Evolutionary conservation across 345 rosid species (phyloP).

Genomic region (Brassica carinata): DNA sequence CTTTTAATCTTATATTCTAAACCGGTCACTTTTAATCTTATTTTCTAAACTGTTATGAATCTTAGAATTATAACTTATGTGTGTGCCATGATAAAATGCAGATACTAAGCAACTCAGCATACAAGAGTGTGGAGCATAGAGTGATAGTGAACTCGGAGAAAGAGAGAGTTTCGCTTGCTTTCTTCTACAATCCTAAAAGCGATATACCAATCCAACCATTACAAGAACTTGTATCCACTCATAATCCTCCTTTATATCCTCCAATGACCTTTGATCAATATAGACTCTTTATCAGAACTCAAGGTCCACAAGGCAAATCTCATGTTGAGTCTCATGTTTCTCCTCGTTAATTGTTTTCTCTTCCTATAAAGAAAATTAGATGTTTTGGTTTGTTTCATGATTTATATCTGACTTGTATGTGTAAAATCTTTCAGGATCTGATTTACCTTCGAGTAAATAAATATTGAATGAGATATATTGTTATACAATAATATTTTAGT

Average conservation of each 20-base stretch:
- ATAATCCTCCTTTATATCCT: constrained; percentile 57
- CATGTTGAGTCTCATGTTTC: constrained; percentile 71
- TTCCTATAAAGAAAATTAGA: background rate
- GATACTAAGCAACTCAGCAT: constrained; percentile 85
- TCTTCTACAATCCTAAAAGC: constrained; percentile 92
- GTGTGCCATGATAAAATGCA: constrained; percentile 33
- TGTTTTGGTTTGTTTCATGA: background rate
- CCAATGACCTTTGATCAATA: constrained; percentile 89
- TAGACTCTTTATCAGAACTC: constrained; percentile 68
- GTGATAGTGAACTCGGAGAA: constrained; percentile 69
- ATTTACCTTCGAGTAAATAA: constrained; percentile 13
- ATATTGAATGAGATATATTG: background rate
- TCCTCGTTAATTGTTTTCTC: constrained; percentile 32
- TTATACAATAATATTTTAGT: background rate
- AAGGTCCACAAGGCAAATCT: constrained; percentile 84
- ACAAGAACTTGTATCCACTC: constrained; percentile 59
- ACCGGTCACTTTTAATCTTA: background rate
- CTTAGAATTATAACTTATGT: background rate
- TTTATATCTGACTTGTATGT: constrained; percentile 35
- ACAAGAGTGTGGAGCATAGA: constrained; percentile 92
- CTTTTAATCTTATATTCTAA: background rate
- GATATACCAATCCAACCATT: constrained; percentile 73
- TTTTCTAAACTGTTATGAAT: background rate
- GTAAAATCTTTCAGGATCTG: background rate
- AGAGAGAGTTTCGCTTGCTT: constrained; percentile 81